Evolutionary conservation across 2,329 filamentous ascomycete genomes (phyloP).

Genomic region (Sphaceloma murrayae): DNA sequence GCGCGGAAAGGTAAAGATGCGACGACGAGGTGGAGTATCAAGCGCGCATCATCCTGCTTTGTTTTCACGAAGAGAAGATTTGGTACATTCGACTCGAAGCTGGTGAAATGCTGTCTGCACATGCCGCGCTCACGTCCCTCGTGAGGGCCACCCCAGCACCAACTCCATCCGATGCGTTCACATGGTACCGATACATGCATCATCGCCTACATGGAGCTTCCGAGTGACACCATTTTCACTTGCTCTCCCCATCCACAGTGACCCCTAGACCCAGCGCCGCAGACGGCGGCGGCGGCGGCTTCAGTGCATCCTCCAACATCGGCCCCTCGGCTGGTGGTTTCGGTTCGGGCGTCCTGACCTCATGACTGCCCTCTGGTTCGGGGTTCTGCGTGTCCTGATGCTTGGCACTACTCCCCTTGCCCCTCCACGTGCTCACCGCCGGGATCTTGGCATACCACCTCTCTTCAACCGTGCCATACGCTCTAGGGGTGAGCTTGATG

Average conservation of each 20-base stretch:
- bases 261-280: slow-evolving; percentile 1
- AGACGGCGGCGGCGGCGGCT: too few relatives aligned
- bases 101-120: too few relatives aligned
- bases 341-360: slow-evolving; percentile 14
- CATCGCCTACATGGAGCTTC: neutral
- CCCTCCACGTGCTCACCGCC: slow-evolving; percentile 91
- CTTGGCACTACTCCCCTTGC: slow-evolving; percentile 84
- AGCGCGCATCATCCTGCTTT: too few relatives aligned
- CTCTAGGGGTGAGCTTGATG: slow-evolving; percentile 90
- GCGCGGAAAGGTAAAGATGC: too few relatives aligned
- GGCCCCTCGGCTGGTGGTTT: neutral
- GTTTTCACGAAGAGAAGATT: too few relatives aligned
- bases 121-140: slow-evolving; percentile 1
- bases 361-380: slow-evolving; percentile 10
- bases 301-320: too few relatives aligned
- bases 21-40: too few relatives aligned
- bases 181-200: neutral
- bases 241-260: slow-evolving; percentile 7
- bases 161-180: too few relatives aligned
- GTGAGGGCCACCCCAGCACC: too few relatives aligned
- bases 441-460: slow-evolving; percentile 84
- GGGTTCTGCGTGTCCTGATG: slow-evolving; percentile 47
- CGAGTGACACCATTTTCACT: neutral
- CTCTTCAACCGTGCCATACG: slow-evolving; percentile 87
- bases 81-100: too few relatives aligned